A percentile compares a stretch with the other conserved stretches of the same genome.
Conservation (phyloP, 352 stramenopile genomes). For the Lagenidium sp. region DNA sequence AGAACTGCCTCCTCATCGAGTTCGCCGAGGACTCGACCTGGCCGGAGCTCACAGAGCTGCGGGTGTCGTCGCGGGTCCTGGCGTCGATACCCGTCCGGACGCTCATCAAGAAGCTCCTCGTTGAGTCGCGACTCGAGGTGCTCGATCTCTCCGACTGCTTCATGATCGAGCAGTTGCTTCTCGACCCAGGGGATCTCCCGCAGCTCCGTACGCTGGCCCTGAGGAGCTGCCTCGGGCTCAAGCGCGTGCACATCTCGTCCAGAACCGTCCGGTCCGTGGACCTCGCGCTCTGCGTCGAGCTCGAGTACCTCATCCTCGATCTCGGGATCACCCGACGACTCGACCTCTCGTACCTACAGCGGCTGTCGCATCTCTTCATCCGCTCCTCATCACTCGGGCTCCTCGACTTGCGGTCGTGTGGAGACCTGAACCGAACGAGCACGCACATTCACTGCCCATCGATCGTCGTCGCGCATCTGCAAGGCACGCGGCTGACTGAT, state of each 20-base stretch:
- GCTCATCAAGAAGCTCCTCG: slow-evolving; percentile 34
- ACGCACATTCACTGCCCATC: slow-evolving; percentile 29
- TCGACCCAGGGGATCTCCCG: slow-evolving; percentile 47
- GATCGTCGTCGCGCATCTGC: slow-evolving; percentile 22
- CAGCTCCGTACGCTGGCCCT: slow-evolving; percentile 28
- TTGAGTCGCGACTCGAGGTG: slow-evolving; percentile 12
- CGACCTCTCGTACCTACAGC: slow-evolving; percentile 57
- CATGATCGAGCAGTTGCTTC: slow-evolving; percentile 43
- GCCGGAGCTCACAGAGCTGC: slow-evolving; percentile 33
- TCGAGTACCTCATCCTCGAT: slow-evolving; percentile 41
- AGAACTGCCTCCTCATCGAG: slow-evolving; percentile 30
- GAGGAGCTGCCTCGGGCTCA: slow-evolving; percentile 32
- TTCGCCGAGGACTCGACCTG: slow-evolving; percentile 33
- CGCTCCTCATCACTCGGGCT: slow-evolving; percentile 24
- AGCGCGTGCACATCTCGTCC: slow-evolving; percentile 47
- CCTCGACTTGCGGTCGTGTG: slow-evolving; percentile 40
- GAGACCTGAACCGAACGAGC: slow-evolving; percentile 22
- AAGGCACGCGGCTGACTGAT: slow-evolving; percentile 30
- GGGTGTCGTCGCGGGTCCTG: slow-evolving; percentile 36
- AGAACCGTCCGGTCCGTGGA: slow-evolving; percentile 27
- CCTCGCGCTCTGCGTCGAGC: slow-evolving; percentile 28
- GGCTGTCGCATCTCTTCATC: slow-evolving; percentile 44
- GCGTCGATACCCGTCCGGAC: slow-evolving; percentile 24
- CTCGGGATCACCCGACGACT: slow-evolving; percentile 19
- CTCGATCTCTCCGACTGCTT: slow-evolving; percentile 38